Percentiles rank a stretch among this genome's conserved stretches.
Conservation (phyloP, 257 asterid genomes). For the Solanum verrucosum region DNA sequence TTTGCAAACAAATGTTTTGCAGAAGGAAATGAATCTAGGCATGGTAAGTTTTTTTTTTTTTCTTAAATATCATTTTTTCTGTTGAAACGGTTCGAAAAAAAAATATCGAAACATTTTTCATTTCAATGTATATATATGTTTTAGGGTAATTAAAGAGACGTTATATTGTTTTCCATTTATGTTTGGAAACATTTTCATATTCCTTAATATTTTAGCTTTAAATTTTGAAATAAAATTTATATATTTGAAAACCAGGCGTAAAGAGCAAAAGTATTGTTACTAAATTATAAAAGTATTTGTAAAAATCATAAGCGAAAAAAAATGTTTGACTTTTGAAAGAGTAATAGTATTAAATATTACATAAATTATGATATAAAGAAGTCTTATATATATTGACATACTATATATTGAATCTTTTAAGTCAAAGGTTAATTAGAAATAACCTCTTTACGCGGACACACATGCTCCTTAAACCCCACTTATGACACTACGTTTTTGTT, state of each 20-base stretch:
- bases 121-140: not conserved
- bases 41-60: conserved; percentile 7
- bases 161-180: not conserved
- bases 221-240: not conserved
- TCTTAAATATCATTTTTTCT: not conserved
- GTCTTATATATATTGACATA: not conserved
- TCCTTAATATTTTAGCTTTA: not conserved
- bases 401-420: not conserved
- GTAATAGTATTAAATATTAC: not conserved
- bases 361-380: not conserved
- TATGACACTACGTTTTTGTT: not conserved
- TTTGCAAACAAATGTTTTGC: conserved; percentile 31
- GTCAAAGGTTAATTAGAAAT: not conserved
- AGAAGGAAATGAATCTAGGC: conserved; percentile 34
- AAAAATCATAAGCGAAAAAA: not conserved
- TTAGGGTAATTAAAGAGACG: not conserved
- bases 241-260: not conserved
- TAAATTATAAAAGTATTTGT: not conserved
- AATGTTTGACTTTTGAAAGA: not conserved
- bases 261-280: not conserved
- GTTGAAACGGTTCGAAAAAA: not conserved
- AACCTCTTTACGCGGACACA: not conserved
- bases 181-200: not conserved
- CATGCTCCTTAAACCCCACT: not conserved
- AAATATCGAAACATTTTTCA: not conserved